Evolutionary conservation across 2,329 filamentous ascomycete genomes (phyloP), one percentile per base, ranked within the genome.

Genomic region (Amesomyces nigricolor): DNA sequence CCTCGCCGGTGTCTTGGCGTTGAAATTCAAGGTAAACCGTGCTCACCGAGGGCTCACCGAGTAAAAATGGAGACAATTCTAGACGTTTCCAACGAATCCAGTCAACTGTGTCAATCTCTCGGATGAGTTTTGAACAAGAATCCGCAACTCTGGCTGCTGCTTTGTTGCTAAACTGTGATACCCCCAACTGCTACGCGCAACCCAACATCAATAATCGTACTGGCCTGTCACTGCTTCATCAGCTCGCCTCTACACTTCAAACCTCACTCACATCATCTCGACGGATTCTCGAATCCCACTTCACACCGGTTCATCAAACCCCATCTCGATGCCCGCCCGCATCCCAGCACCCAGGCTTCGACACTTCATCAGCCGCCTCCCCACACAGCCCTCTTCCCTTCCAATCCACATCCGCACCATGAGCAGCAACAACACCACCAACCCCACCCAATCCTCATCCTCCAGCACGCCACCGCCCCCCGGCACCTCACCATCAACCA

Each of bases 401-500:
- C 37, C 17, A 11, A 9, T 13, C 22, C 29, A 22, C 22, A 26
- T 43, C 30, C 22, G 22, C 47, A 47, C 5, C 3, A 50, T 29
- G 26, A 47, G 40, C 45, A 57, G 22, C 50, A 50, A 9, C 39
- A 46, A 6, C 49, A 53, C 19, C 39, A 44, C 48, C 43, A 10
- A 40, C 39, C n/a, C 39, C n/a, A 30, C 11, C 49, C 30, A 50
- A 49, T 56, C 58, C 58, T 51, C 52, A 57, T 56, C 47, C 30
- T 9, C 61, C 51, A 64, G 62, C 62, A 64, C 62, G 62, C 51
- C 62, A 64, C 58, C 59, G 38, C 9, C 13, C 56, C 57, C 61
- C 56, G 58, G 60, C 19, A 60, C 8, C 58, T 51, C 61, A 57
- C 45, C 60, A 62, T 61, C 43, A 13, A 2, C 22, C 26, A 30